Base-by-base conservation (phyloP, 2,329 filamentous ascomycete species). In the Zopfia rhizophila region DNA sequence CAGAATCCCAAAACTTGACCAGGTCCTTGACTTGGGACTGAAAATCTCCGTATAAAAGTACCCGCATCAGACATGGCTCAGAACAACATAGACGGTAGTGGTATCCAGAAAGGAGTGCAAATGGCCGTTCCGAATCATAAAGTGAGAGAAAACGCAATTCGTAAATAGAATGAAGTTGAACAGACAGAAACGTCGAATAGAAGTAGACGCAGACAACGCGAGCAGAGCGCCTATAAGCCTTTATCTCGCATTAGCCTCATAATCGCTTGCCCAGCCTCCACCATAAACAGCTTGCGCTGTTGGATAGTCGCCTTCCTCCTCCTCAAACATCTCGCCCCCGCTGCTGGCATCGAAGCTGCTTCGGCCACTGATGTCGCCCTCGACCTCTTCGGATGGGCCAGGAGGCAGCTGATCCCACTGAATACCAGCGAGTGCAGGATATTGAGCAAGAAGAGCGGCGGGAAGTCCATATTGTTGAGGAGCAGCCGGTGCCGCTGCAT, bases 381-480 rank as follows among this genome's bases (percentile, higher is more conserved):
- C 72, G 23, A 79, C 75, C 32, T 81, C 80, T 13, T 85, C 84
- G 5, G 80, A 63, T 18, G 72, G 74, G 4, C 78, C 78, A n/a
- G 87, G 82, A 29, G 86, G 82, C 66, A 95, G 82, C 40, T 87
- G 82, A 13, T 82, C 82, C 92, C 93, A 97, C 65, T 93, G 92
- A 68, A 97, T 82, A 41, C 87, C 88, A 17, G 92, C 91, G n/a
- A 99, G 77, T 3, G 91, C 92, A 10, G 94, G 94, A 70, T 97
- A 97, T 65, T 97, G 94, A 13, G 89, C 89, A 27, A 97, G 77
- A 37, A 99, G 77, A 1, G 93, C 93, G 3, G 90, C 89, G 1
- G 94, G 94, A n/a, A 97, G 80, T 25, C 82, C 80, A 6, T 81
- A 78, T 58, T 65, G 61, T 13, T 31, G 46, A 7, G 46, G 22